phyloP scores from a whole-genome alignment of 768 basidiomycete species.

The Lactarius vividus region DNA sequence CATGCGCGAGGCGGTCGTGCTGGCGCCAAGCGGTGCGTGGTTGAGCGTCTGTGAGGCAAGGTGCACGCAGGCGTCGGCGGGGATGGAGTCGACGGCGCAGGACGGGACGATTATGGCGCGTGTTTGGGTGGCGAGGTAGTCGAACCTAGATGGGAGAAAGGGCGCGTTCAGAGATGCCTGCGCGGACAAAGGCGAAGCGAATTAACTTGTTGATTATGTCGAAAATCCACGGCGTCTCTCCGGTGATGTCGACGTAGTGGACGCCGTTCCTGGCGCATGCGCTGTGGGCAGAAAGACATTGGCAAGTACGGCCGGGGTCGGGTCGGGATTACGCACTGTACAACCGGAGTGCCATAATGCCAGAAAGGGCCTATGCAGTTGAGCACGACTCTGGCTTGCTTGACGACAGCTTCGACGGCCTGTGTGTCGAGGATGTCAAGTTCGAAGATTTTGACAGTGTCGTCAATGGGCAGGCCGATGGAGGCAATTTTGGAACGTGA shows the following conservation, averaged over 20 bases:
- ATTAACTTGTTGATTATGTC: conserved; percentile 59
- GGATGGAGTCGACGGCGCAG: conserved; percentile 76
- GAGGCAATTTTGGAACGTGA: conserved; percentile 22
- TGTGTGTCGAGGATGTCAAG: conserved; percentile 57
- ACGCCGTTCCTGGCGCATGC: conserved; percentile 71
- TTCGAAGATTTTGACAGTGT: conserved; percentile 41
- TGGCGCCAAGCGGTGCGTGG: conserved; percentile 46
- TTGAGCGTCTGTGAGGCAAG: conserved; percentile 70
- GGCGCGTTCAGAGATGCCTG: conserved; percentile 14
- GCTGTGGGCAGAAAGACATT: conserved; percentile 33
- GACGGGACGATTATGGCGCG: conserved; percentile 76
- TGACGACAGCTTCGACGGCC: conserved; percentile 57
- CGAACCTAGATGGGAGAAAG: conserved; percentile 47
- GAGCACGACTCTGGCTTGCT: conserved; percentile 62
- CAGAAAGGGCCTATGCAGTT: conserved; percentile 77
- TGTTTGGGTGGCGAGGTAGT: conserved; percentile 67
- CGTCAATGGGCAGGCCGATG: conserved; percentile 14
- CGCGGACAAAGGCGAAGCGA: not conserved
- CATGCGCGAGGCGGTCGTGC: conserved; percentile 51
- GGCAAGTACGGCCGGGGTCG: not conserved
- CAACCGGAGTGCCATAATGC: conserved; percentile 69
- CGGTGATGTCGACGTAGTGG: conserved; percentile 85
- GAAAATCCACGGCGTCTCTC: conserved; percentile 66
- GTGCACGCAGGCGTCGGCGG: conserved; percentile 68
- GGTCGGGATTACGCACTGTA: conserved; percentile 43